Evolutionary conservation across 768 basidiomycete genomes (phyloP), one percentile per base, ranked within the genome.

Genomic region (Mycena venus): DNA sequence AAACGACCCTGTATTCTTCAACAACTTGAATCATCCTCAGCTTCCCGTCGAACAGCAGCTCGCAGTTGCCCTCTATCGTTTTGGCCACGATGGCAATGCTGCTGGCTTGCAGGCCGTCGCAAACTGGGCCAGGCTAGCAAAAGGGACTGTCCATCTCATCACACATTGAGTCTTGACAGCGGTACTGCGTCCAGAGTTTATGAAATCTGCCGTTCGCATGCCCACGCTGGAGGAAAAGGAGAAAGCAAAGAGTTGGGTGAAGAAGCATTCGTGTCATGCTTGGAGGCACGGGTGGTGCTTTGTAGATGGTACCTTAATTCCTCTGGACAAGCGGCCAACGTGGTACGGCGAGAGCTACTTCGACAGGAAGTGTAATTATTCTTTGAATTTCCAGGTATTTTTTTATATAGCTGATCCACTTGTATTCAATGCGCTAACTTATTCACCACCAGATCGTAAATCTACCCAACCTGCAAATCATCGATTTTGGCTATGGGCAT

Each of bases 61-160:
- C 14, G 85, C 85, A 0, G 83, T 88, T 27, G 65, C 82, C 12
- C 83, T 88, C 10, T 86, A 81, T 58, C 77, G 82, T 0, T 86
- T 87, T 77, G 85, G 86, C 3, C 84, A 84, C 67, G 78, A 79
- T 73, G 85, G 87, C 29, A 88, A 85, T 83, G 84, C 81, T 21
- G 80, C 82, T 0, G 68, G 78, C 15, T 44, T 84, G 6, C 72
- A 80, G 34, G 58, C 78, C n/a, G 82, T 87, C 10, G 82, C 83
- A 1, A 70, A 79, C 15, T 88, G 86, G 87, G 80, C 86, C 12
- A 86, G 87, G 0, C 21, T 80, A 36, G 79, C 79, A 0, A 79
- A 80, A 44, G 85, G 86, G 0, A 83, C 82, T 7, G 81, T 86
- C 14, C 29, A 70, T 5, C 62, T 79, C 8, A 62, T 42, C 19